These are phyloP conservation scores for Vavraia culicis DNA, from an alignment of 371 early-diverging fungal species.

Conservation along the genomic window DNA sequence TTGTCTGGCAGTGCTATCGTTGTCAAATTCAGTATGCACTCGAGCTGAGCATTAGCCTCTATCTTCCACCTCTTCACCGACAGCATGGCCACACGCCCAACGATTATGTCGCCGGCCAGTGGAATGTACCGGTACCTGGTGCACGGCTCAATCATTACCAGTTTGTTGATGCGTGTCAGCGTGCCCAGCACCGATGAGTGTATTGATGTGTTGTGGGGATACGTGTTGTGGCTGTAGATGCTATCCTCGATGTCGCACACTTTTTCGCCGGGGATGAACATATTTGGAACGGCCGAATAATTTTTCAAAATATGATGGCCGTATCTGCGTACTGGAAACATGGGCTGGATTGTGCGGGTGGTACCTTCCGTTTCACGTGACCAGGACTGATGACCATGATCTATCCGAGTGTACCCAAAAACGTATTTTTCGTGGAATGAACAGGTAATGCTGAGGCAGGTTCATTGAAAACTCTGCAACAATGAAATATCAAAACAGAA, in stretches of 20 bases:
- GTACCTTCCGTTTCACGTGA: too few relatives aligned
- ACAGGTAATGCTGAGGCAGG: too few relatives aligned
- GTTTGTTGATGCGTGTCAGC: slow-evolving; percentile 74
- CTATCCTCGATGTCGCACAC: slow-evolving; percentile 20
- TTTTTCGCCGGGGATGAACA: slow-evolving; percentile 28
- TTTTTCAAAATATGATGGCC: too few relatives aligned
- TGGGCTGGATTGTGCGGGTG: too few relatives aligned
- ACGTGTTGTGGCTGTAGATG: slow-evolving; percentile 74
- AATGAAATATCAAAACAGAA: too few relatives aligned
- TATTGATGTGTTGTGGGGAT: slow-evolving; percentile 45
- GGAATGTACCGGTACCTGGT: slow-evolving; percentile 49
- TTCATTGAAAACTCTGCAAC: too few relatives aligned
- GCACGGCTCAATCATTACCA: slow-evolving; percentile 60
- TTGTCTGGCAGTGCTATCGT: slow-evolving; percentile 85
- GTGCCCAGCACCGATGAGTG: slow-evolving; percentile 64
- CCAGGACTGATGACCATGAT: too few relatives aligned
- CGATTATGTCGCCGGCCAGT: slow-evolving; percentile 89
- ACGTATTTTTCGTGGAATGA: too few relatives aligned
- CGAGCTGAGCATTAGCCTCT: slow-evolving; percentile 65
- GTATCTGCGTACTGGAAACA: too few relatives aligned
- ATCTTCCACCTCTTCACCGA: slow-evolving; percentile 78
- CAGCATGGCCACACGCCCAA: slow-evolving; percentile 75
- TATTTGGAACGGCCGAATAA: too few relatives aligned
- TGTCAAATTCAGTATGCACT: slow-evolving; percentile 64
- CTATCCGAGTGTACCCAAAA: too few relatives aligned